Percentiles rank a stretch among this genome's conserved stretches.
Conservation (phyloP, 352 stramenopile genomes). For the Pythium vanterpoolii region DNA sequence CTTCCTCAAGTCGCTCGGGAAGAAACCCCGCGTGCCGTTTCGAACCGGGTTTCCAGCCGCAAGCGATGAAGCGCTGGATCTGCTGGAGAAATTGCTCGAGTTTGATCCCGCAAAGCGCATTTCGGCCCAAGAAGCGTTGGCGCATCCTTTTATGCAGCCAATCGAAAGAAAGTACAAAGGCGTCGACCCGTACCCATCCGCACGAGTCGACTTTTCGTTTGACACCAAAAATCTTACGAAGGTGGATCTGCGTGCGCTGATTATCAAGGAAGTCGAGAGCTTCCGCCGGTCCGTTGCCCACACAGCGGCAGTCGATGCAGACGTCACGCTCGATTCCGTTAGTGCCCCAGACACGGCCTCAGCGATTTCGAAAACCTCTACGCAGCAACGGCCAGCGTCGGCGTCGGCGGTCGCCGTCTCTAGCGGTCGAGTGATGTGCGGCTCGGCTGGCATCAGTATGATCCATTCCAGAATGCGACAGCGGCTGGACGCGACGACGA, state of each 20-base stretch:
- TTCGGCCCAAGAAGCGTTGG: slow-evolving; percentile 53
- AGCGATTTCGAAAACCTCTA: neutral
- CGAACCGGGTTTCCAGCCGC: too few species aligned
- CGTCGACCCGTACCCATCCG: slow-evolving; percentile 31
- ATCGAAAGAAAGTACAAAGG: slow-evolving; percentile 67
- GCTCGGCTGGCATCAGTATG: slow-evolving; percentile 41
- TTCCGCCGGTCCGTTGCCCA: slow-evolving; percentile 36
- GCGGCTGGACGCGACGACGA: slow-evolving; percentile 20
- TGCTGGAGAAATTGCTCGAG: too few species aligned
- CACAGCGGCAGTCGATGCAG: slow-evolving; percentile 16
- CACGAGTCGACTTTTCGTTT: slow-evolving; percentile 64
- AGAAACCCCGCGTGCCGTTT: too few species aligned
- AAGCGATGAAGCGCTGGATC: too few species aligned
- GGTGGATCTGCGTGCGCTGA: slow-evolving; percentile 59
- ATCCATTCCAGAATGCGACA: slow-evolving; percentile 38
- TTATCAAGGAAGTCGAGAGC: slow-evolving; percentile 65
- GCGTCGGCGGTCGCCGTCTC: too few species aligned
- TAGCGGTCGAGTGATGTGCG: slow-evolving; percentile 25
- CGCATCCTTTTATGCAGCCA: slow-evolving; percentile 69
- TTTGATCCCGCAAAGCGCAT: too few species aligned
- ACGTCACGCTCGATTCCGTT: slow-evolving; percentile 3
- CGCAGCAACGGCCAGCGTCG: slow-evolving; percentile 3
- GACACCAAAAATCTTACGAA: slow-evolving; percentile 72
- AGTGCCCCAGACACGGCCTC: neutral
- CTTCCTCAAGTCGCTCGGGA: too few species aligned